Base-by-base conservation (phyloP, 257 asterid genomes). In the Nemophila menziesii region DNA sequence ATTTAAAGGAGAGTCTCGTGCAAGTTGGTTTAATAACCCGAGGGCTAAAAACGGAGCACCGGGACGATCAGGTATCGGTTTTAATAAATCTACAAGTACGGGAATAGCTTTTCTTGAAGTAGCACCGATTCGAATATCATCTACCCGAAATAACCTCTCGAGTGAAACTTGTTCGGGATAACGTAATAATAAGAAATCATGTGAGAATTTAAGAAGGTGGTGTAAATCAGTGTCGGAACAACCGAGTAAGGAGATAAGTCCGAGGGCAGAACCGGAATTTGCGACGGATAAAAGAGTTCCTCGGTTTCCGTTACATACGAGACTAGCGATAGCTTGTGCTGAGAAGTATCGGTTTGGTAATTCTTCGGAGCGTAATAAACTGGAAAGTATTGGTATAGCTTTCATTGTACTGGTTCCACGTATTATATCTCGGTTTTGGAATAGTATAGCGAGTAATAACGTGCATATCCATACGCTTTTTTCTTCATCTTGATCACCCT, bases 241-340 rank as follows among this genome's bases (percentile, higher is more conserved):
- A 26, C 98, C 98, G 51, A 90, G 87, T 69, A 84, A 67, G 43
- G 92, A 66, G 53, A 90, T 81, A 63, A 90, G 94, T 54, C 98
- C 98, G 7, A 74, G 70, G 9, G 98, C 85, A 16, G 83, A 84
- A 39, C 98, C 98, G 39, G 98, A 85, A 70, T 85, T 90, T 34
- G 98, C 94, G 53, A 85, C 93, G 21, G 98, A 90, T 23, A 90
- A 86, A 65, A 90, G 98, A 59, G 98, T 90, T 62, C 98, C 98
- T 66, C 98, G 68, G 93, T 89, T 90, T 38, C 98, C 98, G 39
- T 90, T 85, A 59, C 94, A 84, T 49, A 90, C 96, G 49, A 90
- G 96, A 71, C 98, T 90, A 33, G 86, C 79, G 51, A 85, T 75
- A 20, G 86, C 94, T 59, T 90, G 96, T 44, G 98, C 96, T 42